Percentiles rank a stretch among this genome's conserved stretches.
phyloP scores from a whole-genome alignment of 1,139 yeast genomes.

The Zygosaccharomyces sapae region DNA sequence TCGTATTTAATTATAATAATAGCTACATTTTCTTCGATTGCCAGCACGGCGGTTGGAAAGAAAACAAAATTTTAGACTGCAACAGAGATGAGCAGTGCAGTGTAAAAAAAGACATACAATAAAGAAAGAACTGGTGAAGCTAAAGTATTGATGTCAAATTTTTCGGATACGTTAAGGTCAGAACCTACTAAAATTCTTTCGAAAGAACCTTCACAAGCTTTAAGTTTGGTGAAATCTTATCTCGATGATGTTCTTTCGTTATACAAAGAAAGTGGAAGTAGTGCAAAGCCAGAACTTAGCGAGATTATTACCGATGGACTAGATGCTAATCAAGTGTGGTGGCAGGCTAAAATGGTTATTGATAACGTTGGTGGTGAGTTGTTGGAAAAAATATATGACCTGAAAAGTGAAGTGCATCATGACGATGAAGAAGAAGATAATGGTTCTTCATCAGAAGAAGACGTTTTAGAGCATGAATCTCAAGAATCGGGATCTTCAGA shows the following conservation, averaged over 20 bases:
- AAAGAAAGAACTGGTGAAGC: not conserved
- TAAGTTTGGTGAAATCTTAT: conserved; percentile 25
- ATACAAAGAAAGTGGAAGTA: conserved; percentile 22
- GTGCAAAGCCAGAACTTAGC: conserved; percentile 65
- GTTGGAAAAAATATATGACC: conserved; percentile 45
- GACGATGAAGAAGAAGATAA: conserved; percentile 33
- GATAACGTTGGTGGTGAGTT: conserved; percentile 63
- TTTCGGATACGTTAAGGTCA: conserved; percentile 18
- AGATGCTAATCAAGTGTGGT: conserved; percentile 92
- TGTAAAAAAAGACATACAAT: not conserved
- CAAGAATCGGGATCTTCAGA: conserved; percentile 9
- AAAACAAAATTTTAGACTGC: conserved; percentile 1
- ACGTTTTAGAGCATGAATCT: conserved; percentile 25
- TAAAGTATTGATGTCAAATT: conserved; percentile 14
- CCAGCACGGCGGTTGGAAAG: not conserved
- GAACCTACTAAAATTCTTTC: conserved; percentile 25
- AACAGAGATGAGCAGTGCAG: conserved; percentile 7
- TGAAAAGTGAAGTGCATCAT: conserved; percentile 36
- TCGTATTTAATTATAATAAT: conserved; percentile 4
- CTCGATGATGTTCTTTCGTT: conserved; percentile 30
- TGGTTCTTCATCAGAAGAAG: conserved; percentile 30
- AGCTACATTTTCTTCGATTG: not conserved
- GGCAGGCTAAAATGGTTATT: conserved; percentile 79
- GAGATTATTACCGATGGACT: conserved; percentile 81
- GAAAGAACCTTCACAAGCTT: conserved; percentile 18